Evolutionary conservation across 192 early-diverging fungal species (phyloP), one percentile per base, ranked within the genome.

Genomic region (Linnemannia schmuckeri): DNA sequence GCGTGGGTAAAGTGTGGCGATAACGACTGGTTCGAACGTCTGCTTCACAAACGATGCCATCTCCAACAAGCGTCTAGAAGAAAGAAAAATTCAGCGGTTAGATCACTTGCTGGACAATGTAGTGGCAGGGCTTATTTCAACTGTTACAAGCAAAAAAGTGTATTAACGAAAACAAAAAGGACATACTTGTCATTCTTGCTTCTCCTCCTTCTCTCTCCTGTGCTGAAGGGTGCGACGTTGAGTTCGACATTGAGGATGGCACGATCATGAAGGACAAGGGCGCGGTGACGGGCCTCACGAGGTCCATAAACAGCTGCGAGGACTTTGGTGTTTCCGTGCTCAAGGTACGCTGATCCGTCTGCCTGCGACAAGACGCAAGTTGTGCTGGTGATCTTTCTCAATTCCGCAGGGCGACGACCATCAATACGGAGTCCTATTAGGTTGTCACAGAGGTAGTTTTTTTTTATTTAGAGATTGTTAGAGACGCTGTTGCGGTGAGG

Each of bases 291-390:
- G 17, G 94, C 95, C 89, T 99, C 97, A 52, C 95, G 90, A 3
- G 98, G 98, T 10, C 98, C 98, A 88, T 97, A 98, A 12, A 99
- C 97, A 22, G 96, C 94, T 0, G 93, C 95, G 24, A 99, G 90
- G 70, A 94, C 94, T 83, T 98, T 97, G 61, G 98, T 99, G 89
- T 99, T 98, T 76, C 98, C 98, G 79, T 97, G 96, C 90, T 98
- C 97, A 72, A 97, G 92, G 87, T 97, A 99, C 4, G 98, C 94
- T 0, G 97, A 98, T 61, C 98, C 98, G 76, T 99, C 98, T 0
- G 98, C 96, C 40, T 96, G 93, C 27, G 92, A 90, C 44, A 98
- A 89, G 15, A 97, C 95, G 0, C 93, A 93, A 4, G 95, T 95
- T 30, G 94, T 93, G 82, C 94, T 95, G 40, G 92, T 90, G 75